Evolutionary conservation across 495 filamentous ascomycete species (phyloP).

Genomic region (Penicillium antarcticum): DNA sequence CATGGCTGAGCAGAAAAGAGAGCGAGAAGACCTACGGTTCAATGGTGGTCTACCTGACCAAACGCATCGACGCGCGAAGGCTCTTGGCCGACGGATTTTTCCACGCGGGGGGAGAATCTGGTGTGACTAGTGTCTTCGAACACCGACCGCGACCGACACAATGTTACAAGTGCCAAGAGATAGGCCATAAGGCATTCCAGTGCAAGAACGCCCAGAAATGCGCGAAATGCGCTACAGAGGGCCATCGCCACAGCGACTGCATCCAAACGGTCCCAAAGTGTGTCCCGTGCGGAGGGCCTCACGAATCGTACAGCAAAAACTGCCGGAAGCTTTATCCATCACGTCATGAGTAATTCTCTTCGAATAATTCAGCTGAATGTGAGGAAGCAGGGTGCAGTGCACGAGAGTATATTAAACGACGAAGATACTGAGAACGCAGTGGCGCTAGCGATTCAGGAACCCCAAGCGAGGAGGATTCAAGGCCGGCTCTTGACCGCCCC

Average conservation of each 20-base stretch:
- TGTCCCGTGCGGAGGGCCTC: constrained; percentile 21
- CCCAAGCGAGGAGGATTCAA: constrained; percentile 23
- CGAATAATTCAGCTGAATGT: constrained; percentile 29
- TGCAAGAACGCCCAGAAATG: constrained; percentile 25
- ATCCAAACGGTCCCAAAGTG: constrained; percentile 19
- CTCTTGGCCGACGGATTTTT: constrained; percentile 26
- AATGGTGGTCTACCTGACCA: constrained; percentile 33
- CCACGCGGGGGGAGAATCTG: constrained; percentile 24
- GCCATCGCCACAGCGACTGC: constrained; percentile 23
- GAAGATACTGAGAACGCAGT: constrained; percentile 11
- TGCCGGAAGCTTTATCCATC: constrained; percentile 21
- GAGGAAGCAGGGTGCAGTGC: constrained; percentile 22
- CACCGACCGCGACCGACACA: constrained; percentile 20
- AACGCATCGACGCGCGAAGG: constrained; percentile 21
- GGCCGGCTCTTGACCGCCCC: constrained; percentile 18
- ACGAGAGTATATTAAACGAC: constrained; percentile 29
- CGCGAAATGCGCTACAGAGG: constrained; percentile 23
- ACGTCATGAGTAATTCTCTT: constrained; percentile 25
- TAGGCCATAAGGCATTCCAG: constrained; percentile 22
- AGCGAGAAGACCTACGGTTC: constrained; percentile 27
- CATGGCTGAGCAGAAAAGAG: constrained; percentile 33
- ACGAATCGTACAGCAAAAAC: constrained; percentile 31
- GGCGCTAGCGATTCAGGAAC: constrained; percentile 24
- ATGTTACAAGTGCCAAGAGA: constrained; percentile 29
- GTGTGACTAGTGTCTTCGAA: constrained; percentile 24